Base-by-base conservation (phyloP, 2,329 filamentous ascomycete species). In the Pseudogymnoascus sp. region DNA sequence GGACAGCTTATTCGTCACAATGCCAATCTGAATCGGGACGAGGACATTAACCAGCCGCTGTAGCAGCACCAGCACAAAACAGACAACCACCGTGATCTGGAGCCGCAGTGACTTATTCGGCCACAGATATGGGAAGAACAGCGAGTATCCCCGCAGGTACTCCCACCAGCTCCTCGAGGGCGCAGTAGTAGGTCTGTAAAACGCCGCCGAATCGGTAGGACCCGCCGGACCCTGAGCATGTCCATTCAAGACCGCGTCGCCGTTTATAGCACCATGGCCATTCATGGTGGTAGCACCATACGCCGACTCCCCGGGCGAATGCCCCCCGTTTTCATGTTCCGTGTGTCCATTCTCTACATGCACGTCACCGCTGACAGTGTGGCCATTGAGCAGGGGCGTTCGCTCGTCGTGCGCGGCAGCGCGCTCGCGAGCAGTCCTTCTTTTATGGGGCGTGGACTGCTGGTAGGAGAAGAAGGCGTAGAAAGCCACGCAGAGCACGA, bases 121-220 rank as follows among this genome's bases (percentile, higher is more conserved):
- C 95, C 95, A 99, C 64, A 97, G 84, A 73, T 97, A 99, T 0
- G 93, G 93, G 74, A 97, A 96, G 77, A 99, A 96, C 61, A 97
- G 81, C 11, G 88, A 90, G 75, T 97, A 99, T 53, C 93, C 92
- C 67, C 88, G 87, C 65, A 97, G 79, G 74, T 99, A 99, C 73
- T 97, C 93, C 86, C 90, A 96, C 95, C 95, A 99, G 62, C 87
- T 95, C 69, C 90, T 91, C 69, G 90, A 89, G 2, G 91, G 93
- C 8, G 91, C 84, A 67, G 91, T 93, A 38, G 89, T 88, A 1
- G 93, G 93, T 69, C 93, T 88, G 74, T 96, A 96, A 80, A 96
- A 97, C 5, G 90, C 91, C 9, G 88, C 84, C 61, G 85, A 83
- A 64, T 91, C 87, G 66, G 80, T 76, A 21, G 79, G 74, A 67